Base-by-base conservation (phyloP, 106 monocot genomes). In the Phalaenopsis equestris region DNA sequence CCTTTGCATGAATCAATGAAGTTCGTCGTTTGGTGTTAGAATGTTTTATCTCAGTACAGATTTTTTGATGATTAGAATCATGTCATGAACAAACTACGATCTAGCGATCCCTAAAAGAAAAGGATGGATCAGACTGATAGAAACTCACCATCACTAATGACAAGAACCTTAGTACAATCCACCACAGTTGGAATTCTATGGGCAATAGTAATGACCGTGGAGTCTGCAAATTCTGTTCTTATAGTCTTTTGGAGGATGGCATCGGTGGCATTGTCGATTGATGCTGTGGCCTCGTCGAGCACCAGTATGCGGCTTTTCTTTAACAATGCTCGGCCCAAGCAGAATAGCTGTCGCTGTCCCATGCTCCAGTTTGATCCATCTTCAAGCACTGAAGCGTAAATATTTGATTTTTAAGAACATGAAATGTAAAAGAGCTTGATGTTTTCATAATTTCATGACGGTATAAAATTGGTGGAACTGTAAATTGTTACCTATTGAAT, bases 341-440 rank as follows among this genome's bases (percentile, higher is more conserved):
- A 98, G 72, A 98, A 98, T 30, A 98, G 73, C 77, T 98, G 98
- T 11, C 94, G 52, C 56, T 98, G 98, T 19, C 98, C 98, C 86
- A 94, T 86, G 84, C 98, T 98, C 98, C 98, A 98, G 70, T 98
- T 98, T 14, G 89, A 91, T 75, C 98, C 98, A 81, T 92, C 94
- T 86, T 98, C 94, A 16, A 88, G 85, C 73, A 98, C 97, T 67
- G 39, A 41, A 73, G 37, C 10, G 30, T 17, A 56, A 80, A 61
- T 3, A 2, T 36, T 45, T 37, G 17, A 12, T 11, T 21, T 48
- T 19, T 18, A 49, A 38, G 30, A 55, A 74, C 39, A 18, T 74
- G 74, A 19, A 55, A 15, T 77, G 55, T 77, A 48, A 77, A 72
- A 52, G 52, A 12, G 12, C 3, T 14, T 52, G 11, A 52, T 52